A percentile compares a stretch with the other conserved stretches of the same genome.
Evolutionary conservation across 2,329 filamentous ascomycete genomes (phyloP).

Genomic region (Emergomyces africanus): DNA sequence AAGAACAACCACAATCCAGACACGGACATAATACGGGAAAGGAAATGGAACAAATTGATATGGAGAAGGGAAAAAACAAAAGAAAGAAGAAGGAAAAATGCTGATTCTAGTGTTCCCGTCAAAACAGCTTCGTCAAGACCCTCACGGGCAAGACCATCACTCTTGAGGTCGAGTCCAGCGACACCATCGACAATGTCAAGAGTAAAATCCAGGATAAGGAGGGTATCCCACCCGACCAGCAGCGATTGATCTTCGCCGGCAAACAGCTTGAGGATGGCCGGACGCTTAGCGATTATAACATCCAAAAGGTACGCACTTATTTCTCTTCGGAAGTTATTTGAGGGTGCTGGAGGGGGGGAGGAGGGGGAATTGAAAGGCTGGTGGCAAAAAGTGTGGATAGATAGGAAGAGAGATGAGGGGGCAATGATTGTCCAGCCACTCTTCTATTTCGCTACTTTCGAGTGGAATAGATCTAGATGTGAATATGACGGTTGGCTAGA

Average conservation of each 20-base stretch:
- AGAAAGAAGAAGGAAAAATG: not conserved
- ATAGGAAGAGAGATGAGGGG: too few species aligned
- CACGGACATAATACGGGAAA: not conserved
- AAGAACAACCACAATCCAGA: slow-evolving; percentile 16
- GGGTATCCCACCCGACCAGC: slow-evolving; percentile 46
- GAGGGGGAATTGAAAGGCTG: too few species aligned
- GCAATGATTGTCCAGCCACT: too few species aligned
- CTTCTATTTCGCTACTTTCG: too few species aligned
- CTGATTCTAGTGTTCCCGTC: slow-evolving; percentile 1
- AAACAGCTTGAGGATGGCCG: slow-evolving; percentile 47
- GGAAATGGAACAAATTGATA: not conserved
- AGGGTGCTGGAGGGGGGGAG: too few species aligned
- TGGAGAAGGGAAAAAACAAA: not conserved
- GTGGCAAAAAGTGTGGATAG: too few species aligned
- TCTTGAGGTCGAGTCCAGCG: slow-evolving; percentile 37
- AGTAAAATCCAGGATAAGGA: slow-evolving; percentile 49
- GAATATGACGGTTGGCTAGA: too few species aligned
- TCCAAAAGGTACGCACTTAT: too few species aligned
- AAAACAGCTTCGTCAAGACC: slow-evolving; percentile 56
- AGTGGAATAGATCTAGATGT: too few species aligned
- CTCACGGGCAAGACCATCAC: slow-evolving; percentile 48
- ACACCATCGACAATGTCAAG: slow-evolving; percentile 44
- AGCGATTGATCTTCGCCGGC: slow-evolving; percentile 45
- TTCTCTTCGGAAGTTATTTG: too few species aligned
- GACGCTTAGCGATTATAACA: slow-evolving; percentile 44